Conservation (phyloP, 257 asterid species). For the Gentiana straminea region DNA sequence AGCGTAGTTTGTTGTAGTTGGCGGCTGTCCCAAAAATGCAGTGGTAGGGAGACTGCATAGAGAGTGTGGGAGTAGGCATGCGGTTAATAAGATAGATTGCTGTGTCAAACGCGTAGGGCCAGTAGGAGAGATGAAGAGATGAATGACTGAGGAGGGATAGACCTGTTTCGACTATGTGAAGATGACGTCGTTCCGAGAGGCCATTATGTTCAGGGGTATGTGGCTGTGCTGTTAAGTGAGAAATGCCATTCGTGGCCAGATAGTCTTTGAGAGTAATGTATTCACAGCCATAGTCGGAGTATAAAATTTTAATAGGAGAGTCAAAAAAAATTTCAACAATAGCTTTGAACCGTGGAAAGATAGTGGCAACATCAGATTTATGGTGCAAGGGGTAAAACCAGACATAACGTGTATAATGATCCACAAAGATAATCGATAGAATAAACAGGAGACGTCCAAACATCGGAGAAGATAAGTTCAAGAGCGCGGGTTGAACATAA, state of each 20-base stretch:
- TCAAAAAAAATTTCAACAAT: not conserved
- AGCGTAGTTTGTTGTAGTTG: no score
- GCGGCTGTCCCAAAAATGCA: not conserved
- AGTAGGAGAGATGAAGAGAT: not conserved
- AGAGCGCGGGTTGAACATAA: not conserved
- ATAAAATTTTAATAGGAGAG: not conserved
- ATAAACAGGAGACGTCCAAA: not conserved
- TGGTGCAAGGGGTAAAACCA: not conserved
- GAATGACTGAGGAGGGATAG: not conserved
- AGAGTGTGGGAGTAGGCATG: not conserved
- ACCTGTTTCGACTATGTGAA: not conserved
- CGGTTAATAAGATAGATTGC: not conserved
- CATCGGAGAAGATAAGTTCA: not conserved
- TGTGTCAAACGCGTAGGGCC: not conserved
- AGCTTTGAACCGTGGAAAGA: not conserved
- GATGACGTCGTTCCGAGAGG: not conserved
- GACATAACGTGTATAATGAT: not conserved
- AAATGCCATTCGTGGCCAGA: not conserved
- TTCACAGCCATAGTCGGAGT: conserved; percentile 4
- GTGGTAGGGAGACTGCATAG: not conserved
- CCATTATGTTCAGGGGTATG: conserved; percentile 2
- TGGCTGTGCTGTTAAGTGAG: not conserved
- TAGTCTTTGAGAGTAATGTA: not conserved
- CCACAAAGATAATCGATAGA: not conserved
- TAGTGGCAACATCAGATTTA: not conserved